Conservation (phyloP, 116 monocot genomes). For the Trichopus zeylanicus region DNA sequence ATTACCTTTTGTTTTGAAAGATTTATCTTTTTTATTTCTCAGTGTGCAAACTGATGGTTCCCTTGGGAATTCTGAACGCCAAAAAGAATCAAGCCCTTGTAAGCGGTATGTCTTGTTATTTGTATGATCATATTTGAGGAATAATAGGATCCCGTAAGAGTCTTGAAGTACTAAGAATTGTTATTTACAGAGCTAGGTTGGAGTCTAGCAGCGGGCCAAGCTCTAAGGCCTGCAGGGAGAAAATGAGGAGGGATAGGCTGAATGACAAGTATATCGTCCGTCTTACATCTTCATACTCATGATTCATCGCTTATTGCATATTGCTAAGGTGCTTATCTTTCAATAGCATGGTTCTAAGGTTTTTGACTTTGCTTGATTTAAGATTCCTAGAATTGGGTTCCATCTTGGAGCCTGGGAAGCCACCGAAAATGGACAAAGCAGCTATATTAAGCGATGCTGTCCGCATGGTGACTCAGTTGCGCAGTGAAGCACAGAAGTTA, state of each 20-base stretch:
- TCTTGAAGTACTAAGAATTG: conserved; percentile 3
- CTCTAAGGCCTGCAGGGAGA: conserved; percentile 94
- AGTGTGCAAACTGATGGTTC: conserved; percentile 41
- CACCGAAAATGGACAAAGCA: conserved; percentile 78
- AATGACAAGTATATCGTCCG: conserved; percentile 68
- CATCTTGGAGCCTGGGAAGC: conserved; percentile 85
- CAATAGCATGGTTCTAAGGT: background rate
- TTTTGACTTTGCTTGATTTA: background rate
- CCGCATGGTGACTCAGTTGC: conserved; percentile 79
- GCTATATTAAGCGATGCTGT: conserved; percentile 84
- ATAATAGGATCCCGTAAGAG: background rate
- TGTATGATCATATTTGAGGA: background rate
- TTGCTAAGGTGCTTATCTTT: background rate
- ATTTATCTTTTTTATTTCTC: background rate
- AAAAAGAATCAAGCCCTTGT: conserved; percentile 29
- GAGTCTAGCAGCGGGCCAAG: conserved; percentile 45
- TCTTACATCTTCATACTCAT: background rate
- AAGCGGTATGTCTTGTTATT: conserved; percentile 40
- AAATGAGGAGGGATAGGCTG: conserved; percentile 84
- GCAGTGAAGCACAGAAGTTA: conserved; percentile 65
- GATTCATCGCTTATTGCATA: background rate
- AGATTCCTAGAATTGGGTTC: conserved; percentile 87
- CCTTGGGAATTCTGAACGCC: conserved; percentile 23
- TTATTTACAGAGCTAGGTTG: conserved; percentile 44
- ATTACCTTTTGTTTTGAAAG: conserved; percentile 1